Base-by-base conservation (phyloP, 1,139 yeast species). In the Saccharomyces hybrid region DNA sequence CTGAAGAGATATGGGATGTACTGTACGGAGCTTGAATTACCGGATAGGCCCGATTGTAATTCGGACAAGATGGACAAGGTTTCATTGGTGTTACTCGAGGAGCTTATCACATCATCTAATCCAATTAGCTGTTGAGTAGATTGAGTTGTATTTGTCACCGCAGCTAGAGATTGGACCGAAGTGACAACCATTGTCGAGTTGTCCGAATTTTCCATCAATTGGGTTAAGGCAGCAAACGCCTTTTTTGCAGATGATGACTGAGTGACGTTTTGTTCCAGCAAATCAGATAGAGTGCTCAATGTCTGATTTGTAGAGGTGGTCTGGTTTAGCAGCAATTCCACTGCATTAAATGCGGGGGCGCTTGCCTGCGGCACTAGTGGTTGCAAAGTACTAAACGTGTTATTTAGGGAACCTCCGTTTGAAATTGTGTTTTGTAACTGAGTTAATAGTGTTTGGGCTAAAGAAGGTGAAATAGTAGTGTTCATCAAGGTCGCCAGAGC, bases 401-500 rank as follows among this genome's bases (percentile, higher is more conserved):
- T 49, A n/a, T 50, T 47, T 44, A 44, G 14, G 3, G 52, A 7
- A 20, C 53, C 49, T 13, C 47, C 51, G 31, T 38, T 27, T 23
- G 44, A 38, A 5, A 59, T 47, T 23, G 54, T 32, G 2, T 54
- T 47, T 34, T 52, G 53, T 20, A 67, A 59, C 34, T 60, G 53
- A 13, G 56, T 51, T 50, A 66, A 60, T 50, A 69, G 50, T 13
- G 61, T 55, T 7, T 57, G 54, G 2, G 64, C 64, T 38, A 60
- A 49, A 11, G 62, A 49, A 5, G 63, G 55, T 29, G 71, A 61
- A 46, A 67, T 59, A 16, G 63, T 61, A 8, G 67, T 58, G 27
- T 65, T 62, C 59, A 69, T 59, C 49, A 67, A 55, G 4, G 65
- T 61, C 26, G 61, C 57, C 48, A 70, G 53, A 2, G 67, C 65